Conservation (phyloP, 352 stramenopile species). For the Globisporangium nunn region DNA sequence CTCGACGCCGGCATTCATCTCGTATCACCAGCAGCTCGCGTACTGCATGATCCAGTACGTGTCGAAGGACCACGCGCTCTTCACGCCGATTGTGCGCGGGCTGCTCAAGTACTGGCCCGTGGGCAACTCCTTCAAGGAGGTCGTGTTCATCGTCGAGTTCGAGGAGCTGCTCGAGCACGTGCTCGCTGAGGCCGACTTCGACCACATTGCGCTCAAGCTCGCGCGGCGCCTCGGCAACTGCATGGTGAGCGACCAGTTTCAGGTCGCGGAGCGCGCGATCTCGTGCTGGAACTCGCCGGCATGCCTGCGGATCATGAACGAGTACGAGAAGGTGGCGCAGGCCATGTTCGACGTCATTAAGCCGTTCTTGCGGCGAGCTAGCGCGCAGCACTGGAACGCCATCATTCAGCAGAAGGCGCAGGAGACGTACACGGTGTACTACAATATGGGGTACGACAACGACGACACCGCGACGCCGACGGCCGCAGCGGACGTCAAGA, state of each 20-base stretch:
- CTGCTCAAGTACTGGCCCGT: constrained; percentile 84
- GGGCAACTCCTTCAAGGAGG: constrained; percentile 85
- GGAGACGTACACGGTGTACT: constrained; percentile 84
- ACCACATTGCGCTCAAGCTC: constrained; percentile 48
- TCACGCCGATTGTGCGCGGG: constrained; percentile 70
- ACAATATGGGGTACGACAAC: constrained; percentile 87
- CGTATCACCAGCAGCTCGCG: constrained; percentile 84
- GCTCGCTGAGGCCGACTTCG: constrained; percentile 70
- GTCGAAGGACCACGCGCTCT: constrained; percentile 83
- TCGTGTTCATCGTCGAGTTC: constrained; percentile 86
- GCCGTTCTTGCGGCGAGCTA: constrained; percentile 46
- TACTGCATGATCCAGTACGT: constrained; percentile 90
- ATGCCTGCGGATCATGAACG: constrained; percentile 85
- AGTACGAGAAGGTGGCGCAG: constrained; percentile 83
- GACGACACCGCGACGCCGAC: constrained; percentile 35
- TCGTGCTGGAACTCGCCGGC: constrained; percentile 75
- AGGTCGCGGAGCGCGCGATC: constrained; percentile 78
- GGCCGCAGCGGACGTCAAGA: constrained; percentile 23
- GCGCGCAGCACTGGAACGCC: constrained; percentile 68
- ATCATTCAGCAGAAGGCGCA: constrained; percentile 83
- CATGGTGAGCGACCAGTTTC: constrained; percentile 81
- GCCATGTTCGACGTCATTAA: constrained; percentile 83
- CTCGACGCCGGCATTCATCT: constrained; percentile 78
- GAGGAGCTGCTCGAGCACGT: constrained; percentile 87
- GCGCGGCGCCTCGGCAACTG: constrained; percentile 58